Evolutionary conservation across 2,329 filamentous ascomycete species (phyloP).

Genomic region (Metarhizium sp.): DNA sequence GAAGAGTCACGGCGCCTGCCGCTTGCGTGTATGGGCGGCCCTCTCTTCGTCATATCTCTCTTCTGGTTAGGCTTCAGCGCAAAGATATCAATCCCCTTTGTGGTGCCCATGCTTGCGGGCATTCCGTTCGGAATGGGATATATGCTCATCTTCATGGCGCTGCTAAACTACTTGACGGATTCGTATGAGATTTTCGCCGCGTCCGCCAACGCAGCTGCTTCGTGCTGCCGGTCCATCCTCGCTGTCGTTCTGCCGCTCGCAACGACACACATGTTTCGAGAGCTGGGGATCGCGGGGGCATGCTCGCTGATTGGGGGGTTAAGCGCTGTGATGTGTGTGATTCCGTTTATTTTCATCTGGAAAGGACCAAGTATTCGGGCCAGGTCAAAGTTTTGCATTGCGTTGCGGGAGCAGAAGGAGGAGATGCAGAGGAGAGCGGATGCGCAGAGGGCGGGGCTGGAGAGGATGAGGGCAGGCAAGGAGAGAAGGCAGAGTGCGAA

Average conservation of each 20-base stretch:
- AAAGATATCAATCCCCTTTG: slow-evolving; percentile 35
- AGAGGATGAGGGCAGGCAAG: slow-evolving; percentile 8
- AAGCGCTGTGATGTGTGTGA: slow-evolving; percentile 38
- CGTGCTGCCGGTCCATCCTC: slow-evolving; percentile 88
- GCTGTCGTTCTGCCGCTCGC: slow-evolving; percentile 61
- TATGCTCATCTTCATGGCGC: slow-evolving; percentile 52
- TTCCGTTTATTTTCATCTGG: slow-evolving; percentile 46
- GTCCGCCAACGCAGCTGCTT: slow-evolving; percentile 73
- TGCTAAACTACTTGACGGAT: slow-evolving; percentile 58
- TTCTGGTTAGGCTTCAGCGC: slow-evolving; percentile 59
- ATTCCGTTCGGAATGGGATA: slow-evolving; percentile 54
- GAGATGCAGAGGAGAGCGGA: slow-evolving; percentile 33
- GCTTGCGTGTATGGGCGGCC: slow-evolving; percentile 62
- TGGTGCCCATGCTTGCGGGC: slow-evolving; percentile 49
- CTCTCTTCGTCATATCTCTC: slow-evolving; percentile 47
- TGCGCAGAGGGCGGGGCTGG: slow-evolving; percentile 21
- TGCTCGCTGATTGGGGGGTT: slow-evolving; percentile 42
- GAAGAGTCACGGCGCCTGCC: slow-evolving; percentile 64
- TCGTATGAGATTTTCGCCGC: slow-evolving; percentile 59
- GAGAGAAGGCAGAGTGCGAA: slow-evolving; percentile 8
- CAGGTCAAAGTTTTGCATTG: slow-evolving; percentile 53
- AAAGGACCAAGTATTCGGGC: slow-evolving; percentile 45
- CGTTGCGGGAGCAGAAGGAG: slow-evolving; percentile 41
- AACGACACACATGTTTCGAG: slow-evolving; percentile 38
- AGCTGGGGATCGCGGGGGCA: slow-evolving; percentile 37